A percentile compares a stretch with the other conserved stretches of the same genome.
Evolutionary conservation across 2,329 filamentous ascomycete species (phyloP).

Genomic region (Colletotrichum simmondsii): DNA sequence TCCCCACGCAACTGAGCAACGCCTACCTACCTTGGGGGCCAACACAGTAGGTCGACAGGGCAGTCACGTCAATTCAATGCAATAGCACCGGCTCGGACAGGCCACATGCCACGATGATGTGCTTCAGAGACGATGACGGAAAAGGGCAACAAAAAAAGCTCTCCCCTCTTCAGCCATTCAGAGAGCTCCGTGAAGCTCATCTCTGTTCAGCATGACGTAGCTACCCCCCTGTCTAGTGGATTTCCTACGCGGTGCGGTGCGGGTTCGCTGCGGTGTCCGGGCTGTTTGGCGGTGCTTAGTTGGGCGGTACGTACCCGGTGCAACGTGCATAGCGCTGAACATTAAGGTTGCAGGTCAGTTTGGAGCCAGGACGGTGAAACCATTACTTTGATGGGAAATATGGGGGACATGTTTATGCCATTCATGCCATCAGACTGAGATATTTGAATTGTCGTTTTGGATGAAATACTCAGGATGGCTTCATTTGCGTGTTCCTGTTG

Average conservation of each 20-base stretch:
- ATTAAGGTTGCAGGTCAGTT: slow-evolving; percentile 35
- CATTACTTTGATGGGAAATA: slow-evolving; percentile 17
- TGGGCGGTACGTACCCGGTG: slow-evolving; percentile 12
- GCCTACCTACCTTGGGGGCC: too few species aligned
- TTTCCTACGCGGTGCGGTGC: background rate
- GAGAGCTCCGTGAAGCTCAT: slow-evolving; percentile 33
- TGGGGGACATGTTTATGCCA: slow-evolving; percentile 5
- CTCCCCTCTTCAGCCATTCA: slow-evolving; percentile 28
- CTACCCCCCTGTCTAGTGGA: slow-evolving; percentile 22
- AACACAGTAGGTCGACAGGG: background rate
- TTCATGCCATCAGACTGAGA: slow-evolving; percentile 4
- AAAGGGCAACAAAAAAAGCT: slow-evolving; percentile 9
- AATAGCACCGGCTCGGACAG: slow-evolving; percentile 4
- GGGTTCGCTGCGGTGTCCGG: background rate
- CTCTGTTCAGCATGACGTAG: slow-evolving; percentile 33
- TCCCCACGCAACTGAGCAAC: background rate
- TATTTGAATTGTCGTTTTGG: background rate
- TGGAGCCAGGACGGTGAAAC: slow-evolving; percentile 30
- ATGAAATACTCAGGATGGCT: background rate
- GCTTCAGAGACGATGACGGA: slow-evolving; percentile 30
- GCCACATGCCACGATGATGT: slow-evolving; percentile 33
- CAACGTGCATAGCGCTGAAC: slow-evolving; percentile 27
- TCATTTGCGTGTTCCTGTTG: background rate
- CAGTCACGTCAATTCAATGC: slow-evolving; percentile 33
- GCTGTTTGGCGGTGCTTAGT: background rate